A percentile compares a stretch with the other conserved stretches of the same genome.
These are phyloP conservation scores for Trypanosoma grayi DNA, from an alignment of 208 protist genomes.

Conservation along the genomic window DNA sequence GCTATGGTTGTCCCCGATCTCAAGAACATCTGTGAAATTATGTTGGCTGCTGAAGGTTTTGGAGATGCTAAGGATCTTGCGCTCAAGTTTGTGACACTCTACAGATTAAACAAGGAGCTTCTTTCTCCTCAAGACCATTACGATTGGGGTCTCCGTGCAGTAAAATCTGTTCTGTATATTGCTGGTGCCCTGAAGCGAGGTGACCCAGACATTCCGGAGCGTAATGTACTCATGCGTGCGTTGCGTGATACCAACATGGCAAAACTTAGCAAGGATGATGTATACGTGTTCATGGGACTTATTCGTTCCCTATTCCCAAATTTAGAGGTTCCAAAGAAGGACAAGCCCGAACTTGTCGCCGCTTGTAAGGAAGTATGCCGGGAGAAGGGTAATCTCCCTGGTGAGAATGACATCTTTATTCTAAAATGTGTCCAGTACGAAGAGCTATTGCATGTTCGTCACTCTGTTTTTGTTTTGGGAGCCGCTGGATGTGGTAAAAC, in stretches of 20 bases:
- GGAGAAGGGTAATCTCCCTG: constrained; percentile 91
- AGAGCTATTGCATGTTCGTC: constrained; percentile 97
- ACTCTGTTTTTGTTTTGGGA: constrained; percentile 98
- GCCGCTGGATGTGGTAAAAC: constrained; percentile 96
- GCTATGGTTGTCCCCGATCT: constrained; percentile 98
- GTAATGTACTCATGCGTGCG: constrained; percentile 96
- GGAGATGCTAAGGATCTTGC: constrained; percentile 95
- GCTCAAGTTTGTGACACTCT: constrained; percentile 98
- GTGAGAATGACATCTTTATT: constrained; percentile 98
- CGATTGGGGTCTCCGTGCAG: constrained; percentile 98
- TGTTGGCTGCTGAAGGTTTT: constrained; percentile 98
- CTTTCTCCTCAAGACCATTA: constrained; percentile 98
- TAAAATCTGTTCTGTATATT: constrained; percentile 98
- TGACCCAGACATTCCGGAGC: constrained; percentile 94
- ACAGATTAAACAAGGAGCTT: constrained; percentile 96
- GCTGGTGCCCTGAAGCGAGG: constrained; percentile 96
- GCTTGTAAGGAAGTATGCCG: constrained; percentile 91
- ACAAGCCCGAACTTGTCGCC: constrained; percentile 89
- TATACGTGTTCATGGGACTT: constrained; percentile 97
- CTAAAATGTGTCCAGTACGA: constrained; percentile 98
- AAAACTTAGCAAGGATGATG: constrained; percentile 97
- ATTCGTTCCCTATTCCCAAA: constrained; percentile 98
- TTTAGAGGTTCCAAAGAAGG: constrained; percentile 94
- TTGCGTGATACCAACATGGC: constrained; percentile 98
- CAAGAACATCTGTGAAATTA: constrained; percentile 99